Evolutionary conservation across 495 filamentous ascomycete species (phyloP), one percentile per base, ranked within the genome.

Genomic region (Rhizodiscina lignyota): DNA sequence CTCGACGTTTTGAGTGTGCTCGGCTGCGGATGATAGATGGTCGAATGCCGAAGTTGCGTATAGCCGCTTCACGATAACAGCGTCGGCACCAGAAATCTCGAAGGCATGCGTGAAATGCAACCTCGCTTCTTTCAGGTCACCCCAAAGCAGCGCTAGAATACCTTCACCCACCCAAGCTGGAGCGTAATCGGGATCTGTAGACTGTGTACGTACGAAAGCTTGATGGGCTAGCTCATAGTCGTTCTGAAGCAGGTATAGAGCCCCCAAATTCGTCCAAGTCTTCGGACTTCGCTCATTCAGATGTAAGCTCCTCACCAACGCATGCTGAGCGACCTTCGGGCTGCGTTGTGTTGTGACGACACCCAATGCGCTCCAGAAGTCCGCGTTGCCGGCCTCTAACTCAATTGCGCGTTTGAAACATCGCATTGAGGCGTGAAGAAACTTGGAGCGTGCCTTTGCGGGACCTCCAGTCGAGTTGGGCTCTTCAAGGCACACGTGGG

Each of bases 321-420:
- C 69, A 56, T 99, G 89, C 55, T 99, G 89, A 0, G 91, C 74
- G 2, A 96, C 80, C 38, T 79, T 77, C 0, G 83, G 78, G 49
- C 83, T 94, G 47, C 93, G 61, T 24, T 63, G 67, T 29, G 77
- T 81, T 2, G 89, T 96, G 12, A 79, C 81, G 4, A 94, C 83
- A 16, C 87, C 89, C 16, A 99, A 68, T 2, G 89, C 73, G 52
- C 94, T 94, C 89, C 89, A 99, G 55, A 96, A 99, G 47, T 99
- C 89, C 0, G 85, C 62, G 49, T 96, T 99, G 20, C 85, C 80
- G 4, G 91, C 79, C 52, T 99, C 89, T 2, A 94, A 59, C 55
- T 96, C 91, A 48, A 99, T 96, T 3, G 91, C 80, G 34, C 83
- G 68, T 57, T 96, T 99, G 70, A 99, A 99, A 53, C 85, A 91